Conservation (phyloP, 495 filamentous ascomycete genomes). For the Penicillium ochrochloron region DNA sequence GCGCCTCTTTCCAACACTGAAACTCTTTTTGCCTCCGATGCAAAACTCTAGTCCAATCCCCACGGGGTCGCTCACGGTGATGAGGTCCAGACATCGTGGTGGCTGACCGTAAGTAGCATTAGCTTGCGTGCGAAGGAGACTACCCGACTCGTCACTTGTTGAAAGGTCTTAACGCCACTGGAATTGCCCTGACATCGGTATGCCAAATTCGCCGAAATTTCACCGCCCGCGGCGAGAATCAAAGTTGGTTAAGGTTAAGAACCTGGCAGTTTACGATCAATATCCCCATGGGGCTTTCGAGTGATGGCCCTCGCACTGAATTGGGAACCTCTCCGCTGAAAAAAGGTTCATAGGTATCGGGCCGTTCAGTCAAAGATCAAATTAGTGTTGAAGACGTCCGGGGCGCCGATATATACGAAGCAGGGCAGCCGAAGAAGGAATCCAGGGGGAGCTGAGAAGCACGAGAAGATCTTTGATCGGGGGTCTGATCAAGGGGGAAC, state of each 20-base stretch:
- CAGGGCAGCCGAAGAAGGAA: too few species aligned
- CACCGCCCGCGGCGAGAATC: background rate
- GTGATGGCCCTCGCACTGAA: background rate
- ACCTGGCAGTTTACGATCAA: background rate
- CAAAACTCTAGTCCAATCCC: background rate
- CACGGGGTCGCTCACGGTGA: background rate
- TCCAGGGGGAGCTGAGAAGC: background rate
- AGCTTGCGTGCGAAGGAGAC: background rate
- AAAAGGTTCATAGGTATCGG: background rate
- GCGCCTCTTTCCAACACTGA: background rate
- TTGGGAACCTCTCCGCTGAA: background rate
- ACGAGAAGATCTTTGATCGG: too few species aligned
- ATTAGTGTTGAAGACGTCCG: background rate
- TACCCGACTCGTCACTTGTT: background rate
- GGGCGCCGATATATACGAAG: background rate
- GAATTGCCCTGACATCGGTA: background rate
- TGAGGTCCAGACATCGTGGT: background rate
- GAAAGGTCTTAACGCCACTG: background rate
- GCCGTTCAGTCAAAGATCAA: background rate
- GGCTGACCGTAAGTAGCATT: background rate
- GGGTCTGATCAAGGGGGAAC: background rate
- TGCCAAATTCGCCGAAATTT: background rate
- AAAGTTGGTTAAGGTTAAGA: background rate
- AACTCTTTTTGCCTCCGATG: background rate
- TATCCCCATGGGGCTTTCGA: background rate